Base-by-base conservation (phyloP, 108 stramenopile species). In the Cylindrotheca closterium region DNA sequence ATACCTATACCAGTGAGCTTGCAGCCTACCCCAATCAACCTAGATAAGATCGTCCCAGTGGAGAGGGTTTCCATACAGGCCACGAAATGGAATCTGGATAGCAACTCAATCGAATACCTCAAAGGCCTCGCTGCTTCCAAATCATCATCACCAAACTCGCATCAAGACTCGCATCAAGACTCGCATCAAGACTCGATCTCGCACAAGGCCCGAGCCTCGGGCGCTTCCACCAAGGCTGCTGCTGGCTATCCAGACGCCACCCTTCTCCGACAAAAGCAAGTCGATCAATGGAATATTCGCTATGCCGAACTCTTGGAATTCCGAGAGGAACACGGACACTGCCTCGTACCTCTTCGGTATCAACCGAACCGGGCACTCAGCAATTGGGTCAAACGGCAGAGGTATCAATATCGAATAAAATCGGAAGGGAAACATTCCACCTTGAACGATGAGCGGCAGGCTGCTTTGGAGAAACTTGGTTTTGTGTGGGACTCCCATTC, bases 271-370 rank as follows among this genome's bases (percentile, higher is more conserved):
- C 31, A 0, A 61, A 26, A 17, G 21, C 46, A 23, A 23, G 46
- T 19, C 27, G 46, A 71, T 31, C 37, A 42, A 42, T 75, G 74
- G 74, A 54, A 68, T 30, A 62, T 64, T 10, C 74, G 75, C 70
- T 85, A 78, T 56, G 57, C 69, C 19, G 60, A 74, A 51, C 68
- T 88, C 15, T 47, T 75, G 2, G 48, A 66, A 28, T 88, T 83
- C 74, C 75, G 83, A 56, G 65, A 75, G 51, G 57, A 74, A 25
- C 70, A 81, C 29, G 87, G 87, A 2, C 53, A 82, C 52, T 73
- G 70, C 55, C 55, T 75, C 1, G 83, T 84, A 25, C 83, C 83
- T 12, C 73, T 77, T 26, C 79, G 83, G 28, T 79, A 67, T 45
- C 48, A 67, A 18, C 22, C 26, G 18, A 69, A 81, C 56, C 56